Evolutionary conservation across 2,329 filamentous ascomycete genomes (phyloP).

Genomic region (Thelonectria olida): DNA sequence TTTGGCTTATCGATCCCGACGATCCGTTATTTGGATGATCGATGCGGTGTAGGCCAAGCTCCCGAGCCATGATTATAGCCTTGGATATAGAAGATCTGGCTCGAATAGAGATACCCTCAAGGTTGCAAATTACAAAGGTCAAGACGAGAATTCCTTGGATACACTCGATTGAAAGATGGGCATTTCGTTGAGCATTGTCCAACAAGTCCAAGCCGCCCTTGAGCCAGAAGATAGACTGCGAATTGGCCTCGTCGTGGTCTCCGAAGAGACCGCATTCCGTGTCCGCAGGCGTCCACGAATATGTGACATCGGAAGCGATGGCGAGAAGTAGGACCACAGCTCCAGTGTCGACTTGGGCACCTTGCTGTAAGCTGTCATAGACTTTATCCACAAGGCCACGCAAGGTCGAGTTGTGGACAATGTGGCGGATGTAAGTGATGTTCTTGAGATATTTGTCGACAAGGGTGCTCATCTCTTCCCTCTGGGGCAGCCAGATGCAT

Average conservation of each 20-base stretch:
- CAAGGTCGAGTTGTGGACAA: slow-evolving; percentile 43
- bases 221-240: slow-evolving; percentile 42
- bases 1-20: slow-evolving; percentile 21
- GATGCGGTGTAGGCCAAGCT: slow-evolving; percentile 47
- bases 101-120: slow-evolving; percentile 30
- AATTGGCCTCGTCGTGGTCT: slow-evolving; percentile 36
- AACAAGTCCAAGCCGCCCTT: slow-evolving; percentile 45
- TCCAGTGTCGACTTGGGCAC: slow-evolving; percentile 34
- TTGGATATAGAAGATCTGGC: slow-evolving; percentile 6
- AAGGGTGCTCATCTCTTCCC: slow-evolving; percentile 43
- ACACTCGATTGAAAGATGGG: slow-evolving; percentile 42
- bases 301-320: slow-evolving; percentile 44
- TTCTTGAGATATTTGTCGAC: slow-evolving; percentile 43
- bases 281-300: slow-evolving; percentile 42
- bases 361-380: slow-evolving; percentile 42
- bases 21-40: slow-evolving; percentile 46
- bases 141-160: slow-evolving; percentile 48
- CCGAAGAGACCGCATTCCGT: slow-evolving; percentile 33
- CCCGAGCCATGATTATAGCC: slow-evolving; percentile 10
- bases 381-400: slow-evolving; percentile 41
- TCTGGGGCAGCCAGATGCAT: slow-evolving; percentile 47
- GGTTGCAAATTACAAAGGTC: slow-evolving; percentile 48
- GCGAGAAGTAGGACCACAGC: slow-evolving; percentile 41
- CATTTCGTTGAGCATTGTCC: slow-evolving; percentile 41
- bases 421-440: slow-evolving; percentile 45